These are phyloP conservation scores for Ascochyta koolunga DNA, from an alignment of 2,329 filamentous ascomycete species.

Conservation along the genomic window DNA sequence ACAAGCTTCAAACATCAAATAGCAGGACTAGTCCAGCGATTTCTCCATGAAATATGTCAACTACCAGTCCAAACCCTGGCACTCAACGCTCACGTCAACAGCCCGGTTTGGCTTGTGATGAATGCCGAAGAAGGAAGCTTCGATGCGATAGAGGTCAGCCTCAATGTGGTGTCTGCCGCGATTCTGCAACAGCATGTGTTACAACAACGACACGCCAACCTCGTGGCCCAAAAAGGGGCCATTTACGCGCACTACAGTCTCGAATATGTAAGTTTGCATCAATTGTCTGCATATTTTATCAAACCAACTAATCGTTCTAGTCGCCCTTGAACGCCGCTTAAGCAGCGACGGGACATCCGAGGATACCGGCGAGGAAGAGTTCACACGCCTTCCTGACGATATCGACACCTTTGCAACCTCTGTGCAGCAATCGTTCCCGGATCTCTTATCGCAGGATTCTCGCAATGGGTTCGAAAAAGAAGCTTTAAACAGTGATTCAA, in stretches of 20 bases:
- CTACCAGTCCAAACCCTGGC: background rate
- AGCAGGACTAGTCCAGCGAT: no score
- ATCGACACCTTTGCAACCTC: background rate
- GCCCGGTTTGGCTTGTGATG: constrained; percentile 7
- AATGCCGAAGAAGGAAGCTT: constrained; percentile 6
- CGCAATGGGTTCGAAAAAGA: background rate
- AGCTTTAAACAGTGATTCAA: background rate
- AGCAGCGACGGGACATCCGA: background rate
- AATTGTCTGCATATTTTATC: background rate
- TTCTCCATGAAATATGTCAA: background rate
- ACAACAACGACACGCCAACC: constrained; percentile 5
- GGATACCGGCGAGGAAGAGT: background rate
- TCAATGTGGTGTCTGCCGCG: constrained; percentile 5
- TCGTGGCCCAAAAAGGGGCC: constrained; percentile 4
- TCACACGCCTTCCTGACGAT: background rate
- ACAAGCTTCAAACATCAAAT: no score
- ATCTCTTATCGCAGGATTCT: background rate
- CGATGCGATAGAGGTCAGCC: constrained; percentile 7
- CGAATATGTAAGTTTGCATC: constrained; percentile 3
- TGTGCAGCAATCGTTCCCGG: background rate
- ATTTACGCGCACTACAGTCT: constrained; percentile 7
- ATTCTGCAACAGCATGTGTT: constrained; percentile 5
- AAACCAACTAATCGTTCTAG: background rate
- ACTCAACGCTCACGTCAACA: constrained; percentile 5
- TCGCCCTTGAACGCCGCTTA: constrained; percentile 2